These are phyloP conservation scores for Polytrichum formosum DNA, from an alignment of 225 moss, liverwort and hornwort genomes.

Conservation along the genomic window DNA sequence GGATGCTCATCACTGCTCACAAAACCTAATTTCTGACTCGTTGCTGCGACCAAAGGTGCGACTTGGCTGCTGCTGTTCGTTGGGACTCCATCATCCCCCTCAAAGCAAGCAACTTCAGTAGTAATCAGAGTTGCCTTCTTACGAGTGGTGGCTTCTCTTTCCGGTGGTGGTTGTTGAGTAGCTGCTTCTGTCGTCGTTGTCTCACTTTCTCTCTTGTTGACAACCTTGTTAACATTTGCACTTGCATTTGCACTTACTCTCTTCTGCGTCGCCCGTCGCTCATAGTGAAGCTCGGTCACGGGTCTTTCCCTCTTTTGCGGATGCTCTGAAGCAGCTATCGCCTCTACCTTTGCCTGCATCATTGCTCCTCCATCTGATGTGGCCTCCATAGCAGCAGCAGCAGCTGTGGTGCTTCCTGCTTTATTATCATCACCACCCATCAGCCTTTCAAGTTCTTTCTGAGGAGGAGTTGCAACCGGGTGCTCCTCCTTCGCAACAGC, in stretches of 20 bases:
- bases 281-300: slow-evolving; percentile 22
- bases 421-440: background rate
- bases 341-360: slow-evolving; percentile 18
- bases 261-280: slow-evolving; percentile 12
- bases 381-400: slow-evolving; percentile 11
- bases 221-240: too few relatives aligned
- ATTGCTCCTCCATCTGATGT: background rate
- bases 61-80: too few relatives aligned
- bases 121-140: too few relatives aligned
- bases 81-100: too few relatives aligned
- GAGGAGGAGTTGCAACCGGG: slow-evolving; percentile 9
- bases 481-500: slow-evolving; percentile 15
- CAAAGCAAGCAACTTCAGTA: too few relatives aligned
- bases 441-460: background rate
- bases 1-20: too few relatives aligned
- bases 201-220: too few relatives aligned
- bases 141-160: too few relatives aligned
- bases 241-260: slow-evolving; percentile 4
- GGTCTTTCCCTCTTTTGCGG: slow-evolving; percentile 19
- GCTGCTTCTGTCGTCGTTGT: too few relatives aligned
- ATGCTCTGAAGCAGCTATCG: slow-evolving; percentile 22
- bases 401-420: background rate
- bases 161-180: too few relatives aligned
- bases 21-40: too few relatives aligned
- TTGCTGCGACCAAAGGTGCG: too few relatives aligned